Percentiles rank a stretch among this genome's conserved stretches.
phyloP scores from a whole-genome alignment of 78 protist species.

The Dictyostelium discoideum region dicty_2.7 NC_007088.5:4129001-4129500 shows the following conservation, averaged over 20 bases:
- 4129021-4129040: not conserved
- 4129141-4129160: slow-evolving; percentile 41
- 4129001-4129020: too few species aligned
- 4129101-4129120: not conserved
- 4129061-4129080: not conserved
- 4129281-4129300: not conserved
- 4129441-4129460: slow-evolving; percentile 10
- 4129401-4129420: not conserved
- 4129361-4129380: not conserved
- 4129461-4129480: not conserved
- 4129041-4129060: not conserved
- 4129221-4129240: slow-evolving; percentile 2
- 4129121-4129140: slow-evolving; percentile 58
- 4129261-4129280: not conserved
- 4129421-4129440: slow-evolving; percentile 29
- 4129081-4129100: not conserved
- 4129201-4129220: not conserved
- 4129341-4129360: not conserved
- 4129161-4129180: slow-evolving; percentile 14
- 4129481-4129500: slow-evolving; percentile 3
- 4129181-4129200: slow-evolving; percentile 16
- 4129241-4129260: not conserved
- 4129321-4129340: not conserved
- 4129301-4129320: not conserved
- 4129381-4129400: not conserved